These are phyloP conservation scores for Diaporthe nobilis DNA, from an alignment of 2,329 filamentous ascomycete species.

Conservation along the genomic window DNA sequence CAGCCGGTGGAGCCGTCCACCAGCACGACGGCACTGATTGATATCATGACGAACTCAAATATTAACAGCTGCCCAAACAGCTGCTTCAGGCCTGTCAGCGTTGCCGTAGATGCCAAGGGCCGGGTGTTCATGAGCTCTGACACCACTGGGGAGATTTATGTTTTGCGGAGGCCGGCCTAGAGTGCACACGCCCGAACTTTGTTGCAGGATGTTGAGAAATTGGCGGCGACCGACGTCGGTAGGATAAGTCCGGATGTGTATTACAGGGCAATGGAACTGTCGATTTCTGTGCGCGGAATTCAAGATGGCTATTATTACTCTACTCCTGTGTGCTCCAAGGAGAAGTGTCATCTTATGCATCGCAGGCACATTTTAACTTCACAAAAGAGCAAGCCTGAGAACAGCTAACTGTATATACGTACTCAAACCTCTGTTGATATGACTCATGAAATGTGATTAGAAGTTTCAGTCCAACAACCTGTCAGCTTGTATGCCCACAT, in stretches of 20 bases:
- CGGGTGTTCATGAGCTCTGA: slow-evolving; percentile 74
- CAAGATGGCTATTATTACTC: not conserved
- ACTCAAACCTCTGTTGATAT: too few species aligned
- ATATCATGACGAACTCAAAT: slow-evolving; percentile 70
- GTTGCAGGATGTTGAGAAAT: too few species aligned
- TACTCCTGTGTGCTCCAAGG: too few species aligned
- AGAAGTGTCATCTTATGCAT: not conserved
- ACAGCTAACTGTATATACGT: too few species aligned
- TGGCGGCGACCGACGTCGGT: not conserved
- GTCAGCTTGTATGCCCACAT: too few species aligned
- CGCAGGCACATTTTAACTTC: too few species aligned
- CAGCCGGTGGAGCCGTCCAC: slow-evolving; percentile 54
- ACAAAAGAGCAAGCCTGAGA: too few species aligned
- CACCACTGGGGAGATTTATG: slow-evolving; percentile 74
- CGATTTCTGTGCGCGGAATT: not conserved
- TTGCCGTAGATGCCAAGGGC: slow-evolving; percentile 64
- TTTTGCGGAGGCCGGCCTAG: slow-evolving; percentile 53
- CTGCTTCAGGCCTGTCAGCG: slow-evolving; percentile 74
- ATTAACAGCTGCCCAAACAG: slow-evolving; percentile 65
- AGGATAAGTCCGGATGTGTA: not conserved
- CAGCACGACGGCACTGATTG: slow-evolving; percentile 63
- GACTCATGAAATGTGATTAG: too few species aligned
- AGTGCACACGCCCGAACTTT: too few species aligned
- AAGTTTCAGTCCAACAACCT: too few species aligned
- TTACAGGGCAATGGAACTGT: not conserved